phyloP scores from a whole-genome alignment of 2,329 filamentous ascomycete species.

The Emmonsiellopsis sp. region DNA sequence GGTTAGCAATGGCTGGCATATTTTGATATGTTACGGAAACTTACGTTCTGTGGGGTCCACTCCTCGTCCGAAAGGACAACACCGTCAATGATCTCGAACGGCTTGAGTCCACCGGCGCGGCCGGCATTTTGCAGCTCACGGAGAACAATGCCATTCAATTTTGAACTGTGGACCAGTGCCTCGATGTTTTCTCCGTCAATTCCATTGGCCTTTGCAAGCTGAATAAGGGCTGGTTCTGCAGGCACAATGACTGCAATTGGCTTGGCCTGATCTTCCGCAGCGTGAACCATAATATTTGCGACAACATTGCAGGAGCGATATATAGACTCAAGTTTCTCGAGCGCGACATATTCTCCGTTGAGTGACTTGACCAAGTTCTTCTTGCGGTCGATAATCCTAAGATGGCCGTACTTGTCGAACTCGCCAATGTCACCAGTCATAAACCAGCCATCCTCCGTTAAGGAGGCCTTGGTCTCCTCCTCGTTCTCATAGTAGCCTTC shows the following conservation, averaged over 20 bases:
- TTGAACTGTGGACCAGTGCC: slow-evolving; percentile 27
- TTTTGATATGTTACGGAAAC: slow-evolving; percentile 9
- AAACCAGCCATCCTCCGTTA: slow-evolving; percentile 92
- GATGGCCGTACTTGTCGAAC: slow-evolving; percentile 75
- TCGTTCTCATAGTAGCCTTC: slow-evolving; percentile 81
- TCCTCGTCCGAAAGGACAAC: slow-evolving; percentile 37
- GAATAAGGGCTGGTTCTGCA: slow-evolving; percentile 53
- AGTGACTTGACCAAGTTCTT: slow-evolving; percentile 99
- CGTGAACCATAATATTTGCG: slow-evolving; percentile 49
- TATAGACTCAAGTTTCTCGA: slow-evolving; percentile 93
- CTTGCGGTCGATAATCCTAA: slow-evolving; percentile 89
- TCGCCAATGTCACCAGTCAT: slow-evolving; percentile 86
- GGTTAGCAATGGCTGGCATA: slow-evolving; percentile 13
- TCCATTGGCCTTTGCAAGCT: slow-evolving; percentile 46
- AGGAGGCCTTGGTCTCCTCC: slow-evolving; percentile 71
- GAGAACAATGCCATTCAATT: slow-evolving; percentile 31
- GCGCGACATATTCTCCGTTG: slow-evolving; percentile 96
- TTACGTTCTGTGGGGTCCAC: slow-evolving; percentile 34
- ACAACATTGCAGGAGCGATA: slow-evolving; percentile 50
- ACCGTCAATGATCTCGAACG: slow-evolving; percentile 35
- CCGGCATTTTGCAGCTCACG: slow-evolving; percentile 31
- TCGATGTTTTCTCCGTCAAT: slow-evolving; percentile 22
- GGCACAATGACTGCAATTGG: slow-evolving; percentile 51
- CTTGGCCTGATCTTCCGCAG: slow-evolving; percentile 42
- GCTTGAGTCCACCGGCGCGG: slow-evolving; percentile 24